Evolutionary conservation across 805 yeast genomes (phyloP), one percentile per base, ranked within the genome.

Genomic region (Candida manassasensis): DNA sequence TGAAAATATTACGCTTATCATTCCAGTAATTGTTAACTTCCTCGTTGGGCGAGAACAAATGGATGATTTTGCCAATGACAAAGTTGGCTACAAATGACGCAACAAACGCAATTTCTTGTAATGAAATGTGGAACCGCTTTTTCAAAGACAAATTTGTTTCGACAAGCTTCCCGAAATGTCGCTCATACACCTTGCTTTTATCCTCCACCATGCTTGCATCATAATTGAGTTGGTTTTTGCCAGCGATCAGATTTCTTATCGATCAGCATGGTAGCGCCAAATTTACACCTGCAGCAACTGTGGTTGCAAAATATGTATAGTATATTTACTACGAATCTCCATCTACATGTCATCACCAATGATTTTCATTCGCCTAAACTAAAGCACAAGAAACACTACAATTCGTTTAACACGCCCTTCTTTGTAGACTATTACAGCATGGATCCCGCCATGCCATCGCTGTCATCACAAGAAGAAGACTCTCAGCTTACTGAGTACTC

Each of bases 1-100:
- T 90, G 41, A 89, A 52, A 12, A 87, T 21, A 52, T 86, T 87
- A 34, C 73, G 69, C 59, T 85, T 87, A 37, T 78, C 66, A 34
- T 74, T 72, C 55, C 67, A 73, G 57, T 71, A 73, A 44, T 70
- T 66, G 57, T 66, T 55, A 19, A 71, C 64, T 39, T 66, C 69
- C 34, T 70, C 78, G 12, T 52, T 39, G 13, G 72, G 73, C 4
- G 79, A 63, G 17, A 61, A 47, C 16, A 52, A 40, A 45, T 69
- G 71, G 12, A 75, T 60, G 10, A 78, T 21, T 39, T 77, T 77
- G 1, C 84, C 86, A 22, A 71, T 32, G 0, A 69, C 25, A 24
- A 80, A 62, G 29, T 78, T 69, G 26, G 51, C 26, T 11, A 59
- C 21, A 35, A 66, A 66, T 32, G 71, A 64, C n/a, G 27, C 18